phyloP scores from a whole-genome alignment of 345 rosid genomes.

The Populus davidiana region DNA sequence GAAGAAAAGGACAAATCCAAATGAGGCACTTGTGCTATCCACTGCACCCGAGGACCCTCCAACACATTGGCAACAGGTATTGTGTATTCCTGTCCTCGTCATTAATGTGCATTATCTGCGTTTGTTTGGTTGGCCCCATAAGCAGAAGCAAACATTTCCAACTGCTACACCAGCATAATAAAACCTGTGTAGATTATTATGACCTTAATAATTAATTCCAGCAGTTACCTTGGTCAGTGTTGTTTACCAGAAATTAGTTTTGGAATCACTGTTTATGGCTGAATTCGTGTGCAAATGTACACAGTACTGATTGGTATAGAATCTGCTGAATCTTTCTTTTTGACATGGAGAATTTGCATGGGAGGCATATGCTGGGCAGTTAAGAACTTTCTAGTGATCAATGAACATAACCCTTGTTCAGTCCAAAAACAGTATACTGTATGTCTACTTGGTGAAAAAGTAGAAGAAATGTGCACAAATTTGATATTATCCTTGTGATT shows the following conservation, averaged over 20 bases:
- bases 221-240: background rate
- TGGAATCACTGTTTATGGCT: background rate
- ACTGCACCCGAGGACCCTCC: slow-evolving; percentile 94
- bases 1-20: slow-evolving; percentile 69
- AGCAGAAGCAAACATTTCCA: background rate
- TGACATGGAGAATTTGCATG: background rate
- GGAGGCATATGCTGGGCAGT: background rate
- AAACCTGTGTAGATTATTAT: background rate
- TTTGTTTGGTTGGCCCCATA: background rate
- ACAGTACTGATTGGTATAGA: background rate
- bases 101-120: background rate
- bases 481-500: background rate
- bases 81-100: background rate
- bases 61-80: slow-evolving; percentile 36
- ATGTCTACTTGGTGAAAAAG: too few species aligned
- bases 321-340: background rate
- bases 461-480: too few species aligned
- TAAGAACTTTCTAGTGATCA: background rate
- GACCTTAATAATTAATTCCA: background rate
- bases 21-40: slow-evolving; percentile 67
- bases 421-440: too few species aligned
- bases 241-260: background rate
- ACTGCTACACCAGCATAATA: background rate
- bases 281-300: background rate
- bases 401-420: background rate